Evolutionary conservation across 192 early-diverging fungal species (phyloP), one percentile per base, ranked within the genome.

Genomic region (Podila verticillata): DNA sequence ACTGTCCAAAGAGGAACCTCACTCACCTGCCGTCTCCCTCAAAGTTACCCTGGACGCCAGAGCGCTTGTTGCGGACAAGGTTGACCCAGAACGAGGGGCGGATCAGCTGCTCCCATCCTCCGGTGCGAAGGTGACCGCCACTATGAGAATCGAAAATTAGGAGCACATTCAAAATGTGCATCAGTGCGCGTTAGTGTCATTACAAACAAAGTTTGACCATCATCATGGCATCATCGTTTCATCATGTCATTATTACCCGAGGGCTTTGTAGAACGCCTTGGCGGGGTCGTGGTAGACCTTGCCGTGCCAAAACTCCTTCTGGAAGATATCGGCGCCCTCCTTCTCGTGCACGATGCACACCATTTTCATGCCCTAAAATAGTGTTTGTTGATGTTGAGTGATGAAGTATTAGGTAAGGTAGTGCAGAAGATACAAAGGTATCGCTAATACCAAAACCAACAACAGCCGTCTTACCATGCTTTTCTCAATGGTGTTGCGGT

Each of bases 321-420:
- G 70, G 57, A 87, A 87, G 32, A 68, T 70, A 29, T 84, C 83
- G 8, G 68, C 36, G 9, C 84, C 84, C 7, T 75, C 64, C 35
- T 69, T 75, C 48, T 87, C 86, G 59, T 85, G 86, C 26, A 85
- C 75, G 32, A 87, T 67, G 31, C 84, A 79, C 19, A 87, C 69
- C 84, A 87, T 85, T 35, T 70, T 81, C 73, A 86, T 63, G 7
- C 82, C 84, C 73, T 85, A 72, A 10, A 54, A 4, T 39, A 29
- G 29, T 15, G 2, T 1, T 22, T 12, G 9, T 54, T 54, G 51
- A 9, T 7, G 20, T 54, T n/a, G 17, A 26, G 12, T n/a, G n/a
- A 44, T 44, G 39, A 13, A 12, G 36, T 12, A 3, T 44, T 44
- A 15, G 39, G 17, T 44, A 17, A 44, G 13, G 36, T 9, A 44